Evolutionary conservation across 1,139 yeast genomes (phyloP).

Genomic region (Kodamaea derodonti): DNA sequence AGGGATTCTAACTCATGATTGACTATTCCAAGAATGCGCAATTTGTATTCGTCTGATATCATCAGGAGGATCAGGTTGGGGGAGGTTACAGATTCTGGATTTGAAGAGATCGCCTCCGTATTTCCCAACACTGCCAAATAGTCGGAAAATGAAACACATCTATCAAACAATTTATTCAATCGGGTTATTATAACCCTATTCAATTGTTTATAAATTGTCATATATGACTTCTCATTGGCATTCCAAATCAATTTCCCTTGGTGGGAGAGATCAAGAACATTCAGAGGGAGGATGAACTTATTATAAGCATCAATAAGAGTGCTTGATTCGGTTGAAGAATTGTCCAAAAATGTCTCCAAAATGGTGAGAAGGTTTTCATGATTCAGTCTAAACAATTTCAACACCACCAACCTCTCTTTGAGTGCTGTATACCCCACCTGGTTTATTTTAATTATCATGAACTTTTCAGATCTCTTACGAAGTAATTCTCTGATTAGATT

Average conservation of each 20-base stretch:
- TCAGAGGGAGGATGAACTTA: conserved; percentile 23
- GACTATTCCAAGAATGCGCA: conserved; percentile 30
- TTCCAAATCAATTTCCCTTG: conserved; percentile 34
- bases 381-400: conserved; percentile 45
- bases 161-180: conserved; percentile 24
- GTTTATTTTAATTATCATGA: conserved; percentile 59
- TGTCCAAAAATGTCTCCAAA: conserved; percentile 23
- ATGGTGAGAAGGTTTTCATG: conserved; percentile 50
- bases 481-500: conserved; percentile 68
- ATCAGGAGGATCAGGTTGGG: conserved; percentile 22
- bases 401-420: conserved; percentile 42
- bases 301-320: conserved; percentile 31
- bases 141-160: conserved; percentile 28
- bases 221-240: conserved; percentile 28
- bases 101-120: conserved; percentile 16
- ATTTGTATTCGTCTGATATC: conserved; percentile 35
- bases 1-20: conserved; percentile 25
- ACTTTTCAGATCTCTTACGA: conserved; percentile 71
- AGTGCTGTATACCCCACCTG: conserved; percentile 41
- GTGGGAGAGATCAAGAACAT: conserved; percentile 32
- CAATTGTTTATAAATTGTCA: conserved; percentile 18
- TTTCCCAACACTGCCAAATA: conserved; percentile 26
- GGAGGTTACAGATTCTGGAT: conserved; percentile 4
- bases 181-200: conserved; percentile 20
- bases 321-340: conserved; percentile 10